A percentile compares a stretch with the other conserved stretches of the same genome.
Evolutionary conservation across 495 filamentous ascomycete species (phyloP).

Genomic region (Podospora anserina): DNA sequence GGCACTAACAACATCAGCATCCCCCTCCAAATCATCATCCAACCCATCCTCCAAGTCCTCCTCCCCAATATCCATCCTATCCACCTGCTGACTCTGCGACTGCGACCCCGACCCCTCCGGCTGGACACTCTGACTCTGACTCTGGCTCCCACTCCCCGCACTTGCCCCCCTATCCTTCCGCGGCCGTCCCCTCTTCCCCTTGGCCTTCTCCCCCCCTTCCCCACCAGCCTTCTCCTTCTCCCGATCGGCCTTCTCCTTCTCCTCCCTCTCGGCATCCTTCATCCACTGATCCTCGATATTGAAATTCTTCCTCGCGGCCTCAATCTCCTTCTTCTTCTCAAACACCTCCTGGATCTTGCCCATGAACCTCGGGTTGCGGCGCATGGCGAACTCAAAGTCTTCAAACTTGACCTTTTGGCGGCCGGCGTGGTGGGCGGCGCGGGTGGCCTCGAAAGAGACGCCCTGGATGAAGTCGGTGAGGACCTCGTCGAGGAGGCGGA

Average conservation of each 20-base stretch:
- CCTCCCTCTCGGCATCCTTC: conserved; percentile 42
- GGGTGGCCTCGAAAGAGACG: conserved; percentile 82
- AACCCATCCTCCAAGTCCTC: conserved; percentile 36
- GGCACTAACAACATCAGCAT: conserved; percentile 27
- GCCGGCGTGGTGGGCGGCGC: conserved; percentile 73
- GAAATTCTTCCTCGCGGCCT: conserved; percentile 69
- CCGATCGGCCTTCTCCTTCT: conserved; percentile 35
- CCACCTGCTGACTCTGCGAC: neutral
- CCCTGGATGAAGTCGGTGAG: conserved; percentile 87
- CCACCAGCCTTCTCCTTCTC: conserved; percentile 12
- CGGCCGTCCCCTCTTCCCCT: neutral
- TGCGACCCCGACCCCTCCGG: neutral
- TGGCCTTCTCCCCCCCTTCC: neutral
- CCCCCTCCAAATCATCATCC: conserved; percentile 35
- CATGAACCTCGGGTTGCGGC: conserved; percentile 77
- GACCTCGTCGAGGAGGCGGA: conserved; percentile 87
- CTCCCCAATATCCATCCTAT: conserved; percentile 18
- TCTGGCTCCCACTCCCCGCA: conserved; percentile 2
- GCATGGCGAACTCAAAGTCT: conserved; percentile 90
- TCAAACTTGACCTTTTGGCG: conserved; percentile 97
- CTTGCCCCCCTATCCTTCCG: conserved; percentile 10
- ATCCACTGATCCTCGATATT: conserved; percentile 43
- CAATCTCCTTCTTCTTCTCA: conserved; percentile 74
- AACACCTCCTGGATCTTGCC: conserved; percentile 87
- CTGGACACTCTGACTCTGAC: conserved; percentile 1